These are phyloP conservation scores for Streptanthus diversifolius DNA, from an alignment of 345 rosid species.

Conservation along the genomic window DNA sequence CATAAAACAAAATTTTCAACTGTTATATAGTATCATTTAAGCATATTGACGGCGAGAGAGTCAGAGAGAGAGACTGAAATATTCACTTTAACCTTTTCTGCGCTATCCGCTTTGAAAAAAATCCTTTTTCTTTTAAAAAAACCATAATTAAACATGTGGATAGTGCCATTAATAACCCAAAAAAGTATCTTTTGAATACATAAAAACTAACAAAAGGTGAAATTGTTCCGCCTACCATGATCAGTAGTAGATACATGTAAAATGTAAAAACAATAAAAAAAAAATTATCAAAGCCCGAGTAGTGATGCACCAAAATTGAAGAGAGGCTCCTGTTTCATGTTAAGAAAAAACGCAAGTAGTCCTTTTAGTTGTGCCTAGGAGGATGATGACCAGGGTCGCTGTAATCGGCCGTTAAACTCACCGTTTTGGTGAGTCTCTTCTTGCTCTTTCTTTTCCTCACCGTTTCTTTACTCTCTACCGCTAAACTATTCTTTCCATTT, in stretches of 20 bases:
- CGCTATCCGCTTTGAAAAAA: not conserved
- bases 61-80: not conserved
- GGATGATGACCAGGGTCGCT: constrained; percentile 34
- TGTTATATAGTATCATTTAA: no score
- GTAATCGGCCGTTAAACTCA: constrained; percentile 35
- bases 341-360: not conserved
- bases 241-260: constrained; percentile 15
- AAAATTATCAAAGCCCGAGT: not conserved
- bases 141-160: not conserved
- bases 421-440: constrained; percentile 28
- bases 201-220: constrained; percentile 3
- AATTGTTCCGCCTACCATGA: constrained; percentile 9
- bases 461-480: constrained; percentile 20
- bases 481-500: constrained; percentile 16
- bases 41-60: not conserved
- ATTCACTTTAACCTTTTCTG: not conserved
- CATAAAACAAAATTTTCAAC: not conserved
- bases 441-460: constrained; percentile 15
- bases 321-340: not conserved
- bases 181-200: constrained; percentile 18
- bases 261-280: not conserved
- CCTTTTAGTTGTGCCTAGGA: constrained; percentile 32
- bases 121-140: not conserved
- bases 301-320: constrained; percentile 23
- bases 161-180: not conserved